Conservation (phyloP, 495 filamentous ascomycete genomes). For the Penicillium flavigenum region DNA sequence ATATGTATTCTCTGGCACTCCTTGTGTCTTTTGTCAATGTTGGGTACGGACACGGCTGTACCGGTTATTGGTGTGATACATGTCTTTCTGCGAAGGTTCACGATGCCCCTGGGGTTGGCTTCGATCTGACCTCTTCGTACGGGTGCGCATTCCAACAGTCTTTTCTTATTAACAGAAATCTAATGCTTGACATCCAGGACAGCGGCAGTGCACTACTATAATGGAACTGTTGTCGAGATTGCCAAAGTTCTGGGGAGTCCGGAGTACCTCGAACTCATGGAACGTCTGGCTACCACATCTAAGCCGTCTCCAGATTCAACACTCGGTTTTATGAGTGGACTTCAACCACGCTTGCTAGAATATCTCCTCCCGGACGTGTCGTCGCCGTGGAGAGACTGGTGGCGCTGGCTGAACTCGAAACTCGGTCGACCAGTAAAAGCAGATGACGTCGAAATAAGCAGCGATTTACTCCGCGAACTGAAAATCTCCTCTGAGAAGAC, state of each 20-base stretch:
- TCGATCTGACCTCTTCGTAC: slow-evolving; percentile 19
- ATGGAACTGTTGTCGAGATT: slow-evolving; percentile 19
- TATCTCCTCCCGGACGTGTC: neutral
- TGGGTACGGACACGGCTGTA: too few species aligned
- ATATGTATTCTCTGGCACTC: too few species aligned
- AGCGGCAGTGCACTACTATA: slow-evolving; percentile 17
- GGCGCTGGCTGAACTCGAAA: slow-evolving; percentile 16
- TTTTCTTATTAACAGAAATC: neutral
- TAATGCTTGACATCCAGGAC: slow-evolving; percentile 11
- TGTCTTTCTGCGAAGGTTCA: too few species aligned
- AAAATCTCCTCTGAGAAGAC: slow-evolving; percentile 13
- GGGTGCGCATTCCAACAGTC: slow-evolving; percentile 8
- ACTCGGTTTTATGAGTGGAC: neutral
- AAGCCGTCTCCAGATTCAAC: neutral
- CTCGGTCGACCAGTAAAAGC: slow-evolving; percentile 8
- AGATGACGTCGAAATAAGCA: slow-evolving; percentile 16
- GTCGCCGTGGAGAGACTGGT: slow-evolving; percentile 11
- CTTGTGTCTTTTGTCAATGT: too few species aligned
- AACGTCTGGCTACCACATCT: slow-evolving; percentile 8
- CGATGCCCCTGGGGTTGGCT: slow-evolving; percentile 16
- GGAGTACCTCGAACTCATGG: slow-evolving; percentile 22
- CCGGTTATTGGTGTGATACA: too few species aligned
- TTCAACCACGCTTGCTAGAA: neutral
- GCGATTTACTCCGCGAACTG: slow-evolving; percentile 16
- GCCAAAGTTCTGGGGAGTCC: slow-evolving; percentile 15